phyloP scores from a whole-genome alignment of 257 asterid genomes.

The Avicennia marina region DNA sequence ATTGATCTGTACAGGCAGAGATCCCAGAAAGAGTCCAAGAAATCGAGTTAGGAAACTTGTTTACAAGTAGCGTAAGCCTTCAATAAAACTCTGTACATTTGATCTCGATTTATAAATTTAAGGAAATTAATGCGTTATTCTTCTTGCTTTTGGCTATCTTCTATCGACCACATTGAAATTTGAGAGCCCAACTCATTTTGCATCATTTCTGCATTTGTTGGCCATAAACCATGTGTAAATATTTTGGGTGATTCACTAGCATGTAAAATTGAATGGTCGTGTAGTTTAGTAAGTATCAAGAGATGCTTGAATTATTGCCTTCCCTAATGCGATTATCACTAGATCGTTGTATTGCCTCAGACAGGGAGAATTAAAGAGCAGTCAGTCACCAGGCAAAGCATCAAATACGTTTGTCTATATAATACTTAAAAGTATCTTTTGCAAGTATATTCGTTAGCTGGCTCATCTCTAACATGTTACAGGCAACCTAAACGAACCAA shows the following conservation, averaged over 20 bases:
- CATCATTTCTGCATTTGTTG: not conserved
- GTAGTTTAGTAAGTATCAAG: not conserved
- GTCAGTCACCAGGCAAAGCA: not conserved
- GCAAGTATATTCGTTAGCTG: not conserved
- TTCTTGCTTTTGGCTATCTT: conserved; percentile 7
- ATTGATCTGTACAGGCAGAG: conserved; percentile 35
- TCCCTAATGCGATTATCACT: not conserved
- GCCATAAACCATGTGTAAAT: not conserved
- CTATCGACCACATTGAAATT: not conserved
- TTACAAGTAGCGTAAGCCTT: conserved; percentile 3
- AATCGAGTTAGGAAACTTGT: conserved; percentile 23
- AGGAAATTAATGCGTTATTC: conserved; percentile 7
- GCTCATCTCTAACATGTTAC: not conserved
- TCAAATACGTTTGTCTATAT: not conserved
- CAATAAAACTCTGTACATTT: conserved; percentile 4
- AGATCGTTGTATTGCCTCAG: conserved; percentile 3
- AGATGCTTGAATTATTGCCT: not conserved
- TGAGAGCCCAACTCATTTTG: not conserved
- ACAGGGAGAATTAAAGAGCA: not conserved
- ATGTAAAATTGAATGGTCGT: conserved; percentile 5
- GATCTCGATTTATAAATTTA: not conserved
- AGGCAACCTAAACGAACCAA: not conserved
- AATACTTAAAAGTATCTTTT: not conserved
- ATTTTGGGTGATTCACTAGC: not conserved
- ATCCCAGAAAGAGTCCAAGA: conserved; percentile 30